These are phyloP conservation scores for Venturia pyrina DNA, from an alignment of 2,329 filamentous ascomycete species.

Conservation along the genomic window DNA sequence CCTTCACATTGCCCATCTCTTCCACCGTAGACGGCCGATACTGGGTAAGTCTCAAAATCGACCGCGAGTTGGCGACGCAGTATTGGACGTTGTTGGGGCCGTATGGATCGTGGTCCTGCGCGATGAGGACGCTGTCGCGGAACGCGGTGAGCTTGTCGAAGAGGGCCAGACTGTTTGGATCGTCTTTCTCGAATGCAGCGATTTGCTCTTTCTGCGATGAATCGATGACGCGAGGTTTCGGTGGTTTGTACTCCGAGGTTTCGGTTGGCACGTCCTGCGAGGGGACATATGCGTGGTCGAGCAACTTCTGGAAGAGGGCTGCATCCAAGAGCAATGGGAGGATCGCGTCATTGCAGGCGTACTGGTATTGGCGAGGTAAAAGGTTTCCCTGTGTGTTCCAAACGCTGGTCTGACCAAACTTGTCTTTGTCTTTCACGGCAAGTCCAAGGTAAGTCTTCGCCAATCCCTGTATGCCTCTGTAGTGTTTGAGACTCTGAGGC, in stretches of 20 bases:
- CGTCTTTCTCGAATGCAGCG: too few relatives aligned
- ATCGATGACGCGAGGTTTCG: too few relatives aligned
- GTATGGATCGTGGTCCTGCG: too few relatives aligned
- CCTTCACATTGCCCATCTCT: not conserved
- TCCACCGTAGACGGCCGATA: not conserved
- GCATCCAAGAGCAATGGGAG: not conserved
- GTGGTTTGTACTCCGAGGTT: not conserved
- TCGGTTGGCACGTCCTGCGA: not conserved
- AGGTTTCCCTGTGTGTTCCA: not conserved
- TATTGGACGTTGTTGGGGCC: too few relatives aligned
- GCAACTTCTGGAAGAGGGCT: not conserved
- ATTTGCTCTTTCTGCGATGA: too few relatives aligned
- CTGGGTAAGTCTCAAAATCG: not conserved
- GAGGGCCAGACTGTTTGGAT: too few relatives aligned
- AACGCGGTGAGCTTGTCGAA: too few relatives aligned
- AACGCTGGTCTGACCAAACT: not conserved
- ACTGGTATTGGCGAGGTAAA: not conserved
- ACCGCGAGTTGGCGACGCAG: too few relatives aligned
- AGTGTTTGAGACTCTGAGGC: not conserved
- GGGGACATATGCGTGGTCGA: not conserved
- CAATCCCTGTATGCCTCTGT: not conserved
- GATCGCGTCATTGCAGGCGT: not conserved
- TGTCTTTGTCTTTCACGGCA: not conserved
- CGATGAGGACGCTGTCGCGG: too few relatives aligned
- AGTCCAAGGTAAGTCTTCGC: not conserved